Conservation (phyloP, 371 early-diverging fungal species). For the Mycotypha africana region DNA sequence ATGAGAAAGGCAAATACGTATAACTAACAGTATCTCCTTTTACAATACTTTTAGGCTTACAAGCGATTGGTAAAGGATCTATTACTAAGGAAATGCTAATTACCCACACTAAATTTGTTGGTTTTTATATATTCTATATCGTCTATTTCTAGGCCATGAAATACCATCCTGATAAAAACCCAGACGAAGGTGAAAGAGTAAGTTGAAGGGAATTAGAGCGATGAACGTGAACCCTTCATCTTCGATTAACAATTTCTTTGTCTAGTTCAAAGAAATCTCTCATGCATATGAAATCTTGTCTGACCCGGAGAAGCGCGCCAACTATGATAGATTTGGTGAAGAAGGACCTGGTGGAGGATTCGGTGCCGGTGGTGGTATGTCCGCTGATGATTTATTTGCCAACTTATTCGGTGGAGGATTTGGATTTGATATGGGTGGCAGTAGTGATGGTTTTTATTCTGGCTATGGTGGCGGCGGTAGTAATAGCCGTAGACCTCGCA, state of each 20-base stretch:
- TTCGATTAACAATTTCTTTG: constrained; percentile 6
- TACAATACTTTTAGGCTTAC: constrained; percentile 66
- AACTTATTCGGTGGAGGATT: constrained; percentile 71
- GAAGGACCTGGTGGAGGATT: constrained; percentile 66
- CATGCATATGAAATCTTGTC: constrained; percentile 95
- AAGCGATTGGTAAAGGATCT: constrained; percentile 67
- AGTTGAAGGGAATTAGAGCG: not conserved
- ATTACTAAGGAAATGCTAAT: not conserved
- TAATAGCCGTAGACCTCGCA: constrained; percentile 67
- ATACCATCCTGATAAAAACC: constrained; percentile 94
- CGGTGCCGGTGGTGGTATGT: constrained; percentile 53
- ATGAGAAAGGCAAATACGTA: no score
- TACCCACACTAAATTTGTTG: no score
- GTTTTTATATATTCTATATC: no score
- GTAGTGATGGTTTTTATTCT: constrained; percentile 33
- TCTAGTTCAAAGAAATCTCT: constrained; percentile 84
- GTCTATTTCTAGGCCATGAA: constrained; percentile 68
- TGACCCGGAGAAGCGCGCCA: constrained; percentile 79
- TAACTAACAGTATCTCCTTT: not conserved
- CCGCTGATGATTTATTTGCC: constrained; percentile 81
- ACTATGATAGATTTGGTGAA: constrained; percentile 88
- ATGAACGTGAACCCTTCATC: not conserved
- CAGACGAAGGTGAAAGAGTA: constrained; percentile 43
- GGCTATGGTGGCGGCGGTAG: constrained; percentile 40
- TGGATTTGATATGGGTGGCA: constrained; percentile 15